Evolutionary conservation across 225 moss, liverwort and hornwort species (phyloP).

Genomic region (Polytrichum formosum): DNA sequence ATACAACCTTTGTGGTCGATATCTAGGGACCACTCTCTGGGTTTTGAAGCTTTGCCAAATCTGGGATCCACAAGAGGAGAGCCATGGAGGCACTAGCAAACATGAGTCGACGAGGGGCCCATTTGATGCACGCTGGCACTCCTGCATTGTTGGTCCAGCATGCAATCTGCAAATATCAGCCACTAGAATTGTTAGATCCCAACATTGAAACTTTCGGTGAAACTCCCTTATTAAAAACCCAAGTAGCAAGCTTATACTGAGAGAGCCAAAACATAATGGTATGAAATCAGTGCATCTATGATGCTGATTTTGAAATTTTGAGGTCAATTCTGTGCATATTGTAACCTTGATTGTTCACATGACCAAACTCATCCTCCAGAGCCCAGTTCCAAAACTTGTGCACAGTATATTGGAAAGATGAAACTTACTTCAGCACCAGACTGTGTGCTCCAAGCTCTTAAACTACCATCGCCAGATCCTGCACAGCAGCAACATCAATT

Average conservation of each 20-base stretch:
- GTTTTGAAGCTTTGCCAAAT: constrained; percentile 62
- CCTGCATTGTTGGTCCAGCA: constrained; percentile 89
- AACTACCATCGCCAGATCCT: constrained; percentile 94
- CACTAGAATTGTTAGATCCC: too few relatives aligned
- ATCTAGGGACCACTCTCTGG: constrained; percentile 29
- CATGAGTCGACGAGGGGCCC: constrained; percentile 97
- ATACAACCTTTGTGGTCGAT: not conserved
- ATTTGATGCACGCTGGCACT: constrained; percentile 86
- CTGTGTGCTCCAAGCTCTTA: constrained; percentile 79
- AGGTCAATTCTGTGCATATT: too few relatives aligned
- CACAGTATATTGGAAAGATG: too few relatives aligned
- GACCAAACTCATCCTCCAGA: too few relatives aligned
- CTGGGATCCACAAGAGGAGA: constrained; percentile 95
- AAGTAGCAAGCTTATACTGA: too few relatives aligned
- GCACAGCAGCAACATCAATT: constrained; percentile 15
- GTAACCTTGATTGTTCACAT: too few relatives aligned
- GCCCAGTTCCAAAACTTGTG: too few relatives aligned
- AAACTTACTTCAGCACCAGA: constrained; percentile 67
- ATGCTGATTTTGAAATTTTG: too few relatives aligned
- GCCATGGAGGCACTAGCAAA: constrained; percentile 89
- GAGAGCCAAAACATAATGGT: too few relatives aligned
- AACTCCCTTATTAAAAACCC: too few relatives aligned
- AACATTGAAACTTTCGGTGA: too few relatives aligned
- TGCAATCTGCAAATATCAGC: constrained; percentile 43
- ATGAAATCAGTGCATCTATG: too few relatives aligned